A percentile compares a stretch with the other conserved stretches of the same genome.
Evolutionary conservation across 176 grass and related monocot species (phyloP).

Genomic region (Oryza australiensis): DNA sequence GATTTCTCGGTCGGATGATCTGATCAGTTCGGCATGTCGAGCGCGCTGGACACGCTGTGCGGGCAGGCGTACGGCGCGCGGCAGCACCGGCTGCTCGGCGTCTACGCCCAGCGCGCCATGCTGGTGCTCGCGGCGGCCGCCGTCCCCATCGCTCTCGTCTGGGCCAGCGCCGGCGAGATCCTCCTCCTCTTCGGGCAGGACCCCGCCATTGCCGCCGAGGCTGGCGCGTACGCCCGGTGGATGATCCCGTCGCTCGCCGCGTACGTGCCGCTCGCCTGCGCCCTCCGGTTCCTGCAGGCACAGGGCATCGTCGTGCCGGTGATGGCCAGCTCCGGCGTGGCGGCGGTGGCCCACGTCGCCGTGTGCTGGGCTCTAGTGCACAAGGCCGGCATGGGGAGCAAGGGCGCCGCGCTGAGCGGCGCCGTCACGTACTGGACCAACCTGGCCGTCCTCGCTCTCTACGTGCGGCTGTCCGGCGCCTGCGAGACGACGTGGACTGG

Average conservation of each 20-base stretch:
- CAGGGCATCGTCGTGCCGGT: slow-evolving; percentile 46
- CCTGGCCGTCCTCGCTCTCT: background rate
- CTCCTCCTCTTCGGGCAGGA: slow-evolving; percentile 57
- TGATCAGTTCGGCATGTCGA: slow-evolving; percentile 17
- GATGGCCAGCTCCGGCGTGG: slow-evolving; percentile 21
- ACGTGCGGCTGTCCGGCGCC: background rate
- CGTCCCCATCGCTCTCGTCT: slow-evolving; percentile 43
- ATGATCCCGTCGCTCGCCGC: slow-evolving; percentile 56
- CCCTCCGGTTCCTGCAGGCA: slow-evolving; percentile 38
- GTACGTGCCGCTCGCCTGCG: slow-evolving; percentile 64
- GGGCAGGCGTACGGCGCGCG: slow-evolving; percentile 71
- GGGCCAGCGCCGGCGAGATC: slow-evolving; percentile 39
- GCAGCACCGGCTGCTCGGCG: slow-evolving; percentile 36
- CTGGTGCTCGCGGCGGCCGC: slow-evolving; percentile 35
- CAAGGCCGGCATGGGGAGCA: slow-evolving; percentile 39
- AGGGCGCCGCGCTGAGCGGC: slow-evolving; percentile 36
- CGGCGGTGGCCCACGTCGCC: background rate
- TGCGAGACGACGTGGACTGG: slow-evolving; percentile 36
- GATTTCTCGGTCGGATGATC: too few species aligned
- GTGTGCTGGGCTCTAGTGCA: slow-evolving; percentile 33
- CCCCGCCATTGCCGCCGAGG: slow-evolving; percentile 48
- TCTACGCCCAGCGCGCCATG: slow-evolving; percentile 33
- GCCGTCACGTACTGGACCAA: slow-evolving; percentile 33
- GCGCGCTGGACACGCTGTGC: slow-evolving; percentile 47
- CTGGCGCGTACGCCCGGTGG: slow-evolving; percentile 67